Evolutionary conservation across 768 basidiomycete species (phyloP).

Genomic region (Hypsizygus marmoreus): DNA sequence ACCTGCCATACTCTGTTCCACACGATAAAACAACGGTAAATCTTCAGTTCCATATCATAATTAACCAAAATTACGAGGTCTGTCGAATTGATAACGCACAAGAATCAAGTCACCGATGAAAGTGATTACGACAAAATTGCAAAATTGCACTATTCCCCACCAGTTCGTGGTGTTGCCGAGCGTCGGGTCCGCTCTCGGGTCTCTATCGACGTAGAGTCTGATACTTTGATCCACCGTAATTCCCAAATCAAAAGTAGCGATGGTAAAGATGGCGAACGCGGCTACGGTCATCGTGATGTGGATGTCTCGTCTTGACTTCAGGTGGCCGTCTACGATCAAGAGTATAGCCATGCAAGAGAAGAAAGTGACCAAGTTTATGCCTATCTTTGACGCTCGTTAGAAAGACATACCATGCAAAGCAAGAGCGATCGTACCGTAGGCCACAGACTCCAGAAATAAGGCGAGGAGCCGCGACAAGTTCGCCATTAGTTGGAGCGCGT

Average conservation of each 20-base stretch:
- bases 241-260: slow-evolving; percentile 6
- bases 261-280: slow-evolving; percentile 11
- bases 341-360: slow-evolving; percentile 8
- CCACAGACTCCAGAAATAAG: slow-evolving; percentile 7
- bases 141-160: slow-evolving; percentile 10
- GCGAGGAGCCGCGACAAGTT: no score
- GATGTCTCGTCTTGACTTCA: background rate
- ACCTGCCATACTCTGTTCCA: slow-evolving; percentile 6
- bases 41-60: slow-evolving; percentile 1
- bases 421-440: slow-evolving; percentile 5
- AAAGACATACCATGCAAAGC: background rate
- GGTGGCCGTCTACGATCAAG: background rate
- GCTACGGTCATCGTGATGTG: slow-evolving; percentile 5
- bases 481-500: no score
- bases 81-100: slow-evolving; percentile 3
- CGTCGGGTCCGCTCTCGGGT: slow-evolving; percentile 6
- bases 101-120: slow-evolving; percentile 11
- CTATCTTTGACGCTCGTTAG: background rate
- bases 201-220: background rate
- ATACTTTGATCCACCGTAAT: slow-evolving; percentile 7
- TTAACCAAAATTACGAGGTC: background rate
- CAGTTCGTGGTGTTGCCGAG: slow-evolving; percentile 6
- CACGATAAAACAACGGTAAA: slow-evolving; percentile 17
- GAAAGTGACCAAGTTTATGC: slow-evolving; percentile 16
- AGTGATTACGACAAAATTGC: slow-evolving; percentile 9